phyloP scores from a whole-genome alignment of 805 yeast genomes.

The Saccharomycopsis synnaedendra region DNA sequence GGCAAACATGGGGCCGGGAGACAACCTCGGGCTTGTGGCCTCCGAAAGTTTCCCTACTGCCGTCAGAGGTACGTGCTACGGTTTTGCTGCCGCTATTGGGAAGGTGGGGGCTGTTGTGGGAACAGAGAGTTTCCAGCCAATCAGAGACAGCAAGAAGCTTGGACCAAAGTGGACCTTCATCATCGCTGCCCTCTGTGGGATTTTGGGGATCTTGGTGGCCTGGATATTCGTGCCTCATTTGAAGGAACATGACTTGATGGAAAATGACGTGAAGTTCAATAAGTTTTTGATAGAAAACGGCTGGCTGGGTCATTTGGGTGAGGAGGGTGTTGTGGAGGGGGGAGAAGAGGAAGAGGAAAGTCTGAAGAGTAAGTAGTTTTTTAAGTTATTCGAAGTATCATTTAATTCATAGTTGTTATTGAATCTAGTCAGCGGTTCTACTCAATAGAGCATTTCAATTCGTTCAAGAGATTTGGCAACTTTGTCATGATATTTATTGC shows the following conservation, averaged over 20 bases:
- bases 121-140: constrained; percentile 60
- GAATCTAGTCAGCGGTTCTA: no score
- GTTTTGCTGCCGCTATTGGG: constrained; percentile 69
- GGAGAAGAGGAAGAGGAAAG: neutral
- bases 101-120: constrained; percentile 83
- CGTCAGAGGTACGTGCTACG: constrained; percentile 66
- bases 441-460: no score
- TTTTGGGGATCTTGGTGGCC: constrained; percentile 49
- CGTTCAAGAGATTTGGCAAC: no score
- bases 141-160: constrained; percentile 35
- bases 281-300: constrained; percentile 48
- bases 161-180: constrained; percentile 72
- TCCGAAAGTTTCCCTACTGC: constrained; percentile 69
- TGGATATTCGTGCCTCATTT: constrained; percentile 57
- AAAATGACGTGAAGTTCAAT: constrained; percentile 53
- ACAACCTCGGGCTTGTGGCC: constrained; percentile 55
- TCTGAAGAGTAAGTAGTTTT: no score
- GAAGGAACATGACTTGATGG: constrained; percentile 55
- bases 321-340: constrained; percentile 10
- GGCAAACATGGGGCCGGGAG: constrained; percentile 76
- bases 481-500: no score
- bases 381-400: no score
- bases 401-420: no score
- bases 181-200: constrained; percentile 65
- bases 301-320: constrained; percentile 37